Evolutionary conservation across 2,329 filamentous ascomycete species (phyloP), one percentile per base, ranked within the genome.

Genomic region (Talaromyces sp.): DNA sequence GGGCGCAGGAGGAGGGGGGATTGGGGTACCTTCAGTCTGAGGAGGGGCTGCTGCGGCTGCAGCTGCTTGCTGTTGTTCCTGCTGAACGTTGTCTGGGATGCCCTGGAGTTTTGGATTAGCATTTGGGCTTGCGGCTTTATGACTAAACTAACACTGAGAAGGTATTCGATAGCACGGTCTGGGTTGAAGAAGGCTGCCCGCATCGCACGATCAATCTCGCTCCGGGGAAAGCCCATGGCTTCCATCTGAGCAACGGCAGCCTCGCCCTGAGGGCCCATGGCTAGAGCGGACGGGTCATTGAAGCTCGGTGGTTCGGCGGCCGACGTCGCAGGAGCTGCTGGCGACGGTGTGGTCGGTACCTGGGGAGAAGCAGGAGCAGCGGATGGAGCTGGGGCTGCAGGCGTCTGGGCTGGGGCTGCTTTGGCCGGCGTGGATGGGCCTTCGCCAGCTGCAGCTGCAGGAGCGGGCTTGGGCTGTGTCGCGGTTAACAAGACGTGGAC

Each of bases 151-250:
- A 94, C 91, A 67, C 79, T 96, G 71, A 99, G 75, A 12, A 99
- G 85, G 71, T 99, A 99, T 75, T 99, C 94, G 60, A 99, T 93
- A 58, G 94, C 94, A 69, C 94, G 91, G 75, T 97, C 93, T 14
- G 93, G 92, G 79, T 99, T 99, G 83, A 89, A 95, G 77, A 91
- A 99, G 14, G 94, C 94, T 64, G 94, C 94, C 70, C 93, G 90
- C 88, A 99, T 94, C 56, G 94, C 94, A 54, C 89, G 86, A 68
- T 97, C 92, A 67, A 97, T 96, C 72, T 96, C 89, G 57, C 86
- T 81, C 70, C 92, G 85, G 70, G 90, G 86, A 68, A 99, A 99
- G 9, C 94, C 94, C 94, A 99, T 99, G 66, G 88, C 89, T 78
- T 96, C 92, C 92, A 99, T 96, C 73, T 92, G 91, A 54, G 88